phyloP scores from a whole-genome alignment of 1,284 basidiomycete species.

The Fomitiporia mediterranea region DNA sequence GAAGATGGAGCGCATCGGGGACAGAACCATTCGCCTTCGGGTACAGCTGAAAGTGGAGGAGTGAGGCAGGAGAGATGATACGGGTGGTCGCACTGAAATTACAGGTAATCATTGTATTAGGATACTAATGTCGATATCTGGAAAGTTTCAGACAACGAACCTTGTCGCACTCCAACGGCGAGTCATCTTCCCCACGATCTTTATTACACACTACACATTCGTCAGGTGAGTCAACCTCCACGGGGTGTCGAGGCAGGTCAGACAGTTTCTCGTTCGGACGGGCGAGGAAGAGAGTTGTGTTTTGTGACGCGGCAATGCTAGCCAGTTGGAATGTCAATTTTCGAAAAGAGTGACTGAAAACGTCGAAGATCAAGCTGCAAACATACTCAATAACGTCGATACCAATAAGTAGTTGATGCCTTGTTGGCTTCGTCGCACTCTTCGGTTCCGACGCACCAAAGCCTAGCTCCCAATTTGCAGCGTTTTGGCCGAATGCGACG shows the following conservation, averaged over 20 bases:
- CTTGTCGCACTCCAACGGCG: conserved; percentile 83
- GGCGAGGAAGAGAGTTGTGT: conserved; percentile 80
- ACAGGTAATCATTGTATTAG: conserved; percentile 5
- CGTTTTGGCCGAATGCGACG: conserved; percentile 83
- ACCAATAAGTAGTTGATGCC: conserved; percentile 64
- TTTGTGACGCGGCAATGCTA: conserved; percentile 81
- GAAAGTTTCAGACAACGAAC: conserved; percentile 35
- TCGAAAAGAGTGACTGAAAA: background rate
- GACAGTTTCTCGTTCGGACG: conserved; percentile 63
- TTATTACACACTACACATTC: conserved; percentile 69
- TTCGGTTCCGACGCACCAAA: conserved; percentile 77
- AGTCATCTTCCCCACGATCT: conserved; percentile 63
- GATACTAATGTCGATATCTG: background rate
- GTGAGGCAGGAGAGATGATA: conserved; percentile 81
- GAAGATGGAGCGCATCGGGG: conserved; percentile 47
- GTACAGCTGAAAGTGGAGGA: conserved; percentile 73
- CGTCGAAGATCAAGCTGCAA: too few relatives aligned
- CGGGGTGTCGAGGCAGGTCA: conserved; percentile 71
- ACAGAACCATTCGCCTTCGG: conserved; percentile 94
- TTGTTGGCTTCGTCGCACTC: conserved; percentile 82
- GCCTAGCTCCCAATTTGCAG: conserved; percentile 79
- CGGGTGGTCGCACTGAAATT: conserved; percentile 75
- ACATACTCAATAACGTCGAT: conserved; percentile 76
- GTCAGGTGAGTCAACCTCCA: conserved; percentile 64
- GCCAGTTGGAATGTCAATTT: background rate